These are phyloP conservation scores for Drechslera avenae DNA, from an alignment of 2,329 filamentous ascomycete genomes.

Conservation along the genomic window DNA sequence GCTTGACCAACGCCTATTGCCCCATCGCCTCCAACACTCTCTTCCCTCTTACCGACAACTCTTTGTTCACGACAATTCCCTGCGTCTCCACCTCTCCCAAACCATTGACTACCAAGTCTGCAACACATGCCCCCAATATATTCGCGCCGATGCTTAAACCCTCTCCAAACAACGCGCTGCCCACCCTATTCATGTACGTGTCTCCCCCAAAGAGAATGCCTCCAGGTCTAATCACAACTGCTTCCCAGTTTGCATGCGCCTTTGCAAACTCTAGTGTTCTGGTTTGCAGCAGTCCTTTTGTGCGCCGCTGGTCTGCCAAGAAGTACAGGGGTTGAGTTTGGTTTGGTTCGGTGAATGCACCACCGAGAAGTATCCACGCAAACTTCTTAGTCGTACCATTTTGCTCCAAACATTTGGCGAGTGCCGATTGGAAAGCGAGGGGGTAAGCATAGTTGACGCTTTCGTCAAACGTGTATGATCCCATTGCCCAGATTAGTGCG, in stretches of 20 bases:
- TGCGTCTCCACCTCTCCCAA: not conserved
- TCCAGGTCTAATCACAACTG: constrained; percentile 24
- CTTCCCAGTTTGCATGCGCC: constrained; percentile 16
- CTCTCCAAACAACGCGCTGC: not conserved
- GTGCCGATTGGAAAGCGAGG: constrained; percentile 18
- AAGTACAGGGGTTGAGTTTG: too few relatives aligned
- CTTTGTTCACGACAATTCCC: too few relatives aligned
- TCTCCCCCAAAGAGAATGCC: constrained; percentile 13
- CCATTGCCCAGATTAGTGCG: constrained; percentile 29
- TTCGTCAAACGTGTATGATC: constrained; percentile 21
- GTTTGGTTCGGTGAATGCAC: too few relatives aligned
- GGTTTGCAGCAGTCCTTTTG: too few relatives aligned
- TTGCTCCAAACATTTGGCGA: constrained; percentile 3
- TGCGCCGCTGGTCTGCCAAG: too few relatives aligned
- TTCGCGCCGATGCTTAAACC: constrained; percentile 14
- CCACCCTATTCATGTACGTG: not conserved
- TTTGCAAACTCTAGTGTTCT: not conserved
- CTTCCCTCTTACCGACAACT: too few relatives aligned
- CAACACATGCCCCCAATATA: constrained; percentile 22
- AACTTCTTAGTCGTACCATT: constrained; percentile 4
- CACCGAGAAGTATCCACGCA: not conserved
- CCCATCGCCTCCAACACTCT: too few relatives aligned
- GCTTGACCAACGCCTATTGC: too few relatives aligned
- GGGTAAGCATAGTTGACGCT: constrained; percentile 24
- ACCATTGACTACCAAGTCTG: constrained; percentile 20